Base-by-base conservation (phyloP, 768 basidiomycete species). In the Cubamyces lactineus region DNA sequence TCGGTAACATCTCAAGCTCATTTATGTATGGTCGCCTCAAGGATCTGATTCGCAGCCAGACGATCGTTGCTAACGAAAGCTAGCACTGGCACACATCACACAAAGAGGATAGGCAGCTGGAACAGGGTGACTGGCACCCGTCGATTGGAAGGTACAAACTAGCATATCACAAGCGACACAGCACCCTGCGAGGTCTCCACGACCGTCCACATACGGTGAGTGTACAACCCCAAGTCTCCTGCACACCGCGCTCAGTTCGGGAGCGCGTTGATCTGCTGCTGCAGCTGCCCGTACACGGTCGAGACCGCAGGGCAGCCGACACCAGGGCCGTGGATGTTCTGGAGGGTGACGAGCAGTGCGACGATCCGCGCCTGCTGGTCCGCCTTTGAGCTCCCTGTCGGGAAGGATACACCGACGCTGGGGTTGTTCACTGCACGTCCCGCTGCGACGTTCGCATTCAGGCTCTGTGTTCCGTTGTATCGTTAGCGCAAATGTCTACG, bases 251-350 rank as follows among this genome's bases (percentile, higher is more conserved):
- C 49, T 59, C 41, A 59, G 47, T 57, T 49, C 51, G 64, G 59
- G 38, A 61, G 60, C 56, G 59, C 60, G 53, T 61, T 65, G 53
- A 65, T 65, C 47, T 62, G 60, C 47, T 61, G 56, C 56, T 61
- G 64, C 40, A 65, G 56, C 57, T 59, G 46, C 24, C 40, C 60
- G 60, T 61, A 65, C 21, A 61, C 64, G 42, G 89, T 87, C 9
- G 86, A 80, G 0, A 81, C 82, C 15, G 83, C 82, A 5, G 89
- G 88, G 71, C 87, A 91, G 15, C 88, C 90, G 5, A 79, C 72
- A 41, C 89, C 90, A 0, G 86, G 78, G 1, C 88, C 89, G 51
- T 80, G 76, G 43, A 91, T 71, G 72, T 91, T 92, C 75, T 92
- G 90, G n/a, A 91, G 75, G 6, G 89, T 87, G 40, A 88, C 80